A percentile compares a stretch with the other conserved stretches of the same genome.
phyloP scores from a whole-genome alignment of 805 yeast genomes.

The Cyberlindnera mississippiensis region DNA sequence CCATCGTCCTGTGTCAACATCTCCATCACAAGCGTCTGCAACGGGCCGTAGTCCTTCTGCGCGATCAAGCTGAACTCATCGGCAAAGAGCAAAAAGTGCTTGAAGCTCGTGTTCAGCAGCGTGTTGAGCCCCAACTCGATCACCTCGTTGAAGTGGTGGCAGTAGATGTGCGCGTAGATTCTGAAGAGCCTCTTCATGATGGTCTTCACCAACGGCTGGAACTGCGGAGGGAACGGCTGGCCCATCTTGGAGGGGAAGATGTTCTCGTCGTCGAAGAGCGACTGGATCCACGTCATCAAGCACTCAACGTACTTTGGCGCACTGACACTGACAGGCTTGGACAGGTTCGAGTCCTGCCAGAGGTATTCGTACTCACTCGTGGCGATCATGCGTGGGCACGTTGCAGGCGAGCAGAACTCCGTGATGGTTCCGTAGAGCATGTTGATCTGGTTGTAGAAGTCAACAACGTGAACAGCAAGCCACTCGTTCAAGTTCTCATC shows the following conservation, averaged over 20 bases:
- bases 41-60: conserved; percentile 85
- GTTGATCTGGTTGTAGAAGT: conserved; percentile 91
- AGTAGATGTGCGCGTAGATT: conserved; percentile 94
- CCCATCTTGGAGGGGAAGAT: conserved; percentile 88
- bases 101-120: conserved; percentile 88
- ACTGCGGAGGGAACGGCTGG: conserved; percentile 86
- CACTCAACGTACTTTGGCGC: conserved; percentile 96
- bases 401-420: conserved; percentile 90
- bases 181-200: conserved; percentile 89
- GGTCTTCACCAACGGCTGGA: conserved; percentile 73
- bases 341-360: conserved; percentile 81
- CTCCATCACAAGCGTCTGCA: conserved; percentile 70
- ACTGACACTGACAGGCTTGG: conserved; percentile 77
- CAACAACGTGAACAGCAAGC: conserved; percentile 97
- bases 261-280: conserved; percentile 84
- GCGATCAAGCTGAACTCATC: conserved; percentile 78
- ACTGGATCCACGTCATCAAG: conserved; percentile 92
- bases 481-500: conserved; percentile 92
- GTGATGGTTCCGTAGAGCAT: conserved; percentile 96
- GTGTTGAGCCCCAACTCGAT: conserved; percentile 89
- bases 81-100: conserved; percentile 86
- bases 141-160: conserved; percentile 96
- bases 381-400: conserved; percentile 97
- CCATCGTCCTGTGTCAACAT: conserved; percentile 24
- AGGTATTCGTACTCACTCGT: conserved; percentile 94